A percentile compares a stretch with the other conserved stretches of the same genome.
These are phyloP conservation scores for Podospora appendiculata DNA, from an alignment of 495 filamentous ascomycete genomes.

Conservation along the genomic window DNA sequence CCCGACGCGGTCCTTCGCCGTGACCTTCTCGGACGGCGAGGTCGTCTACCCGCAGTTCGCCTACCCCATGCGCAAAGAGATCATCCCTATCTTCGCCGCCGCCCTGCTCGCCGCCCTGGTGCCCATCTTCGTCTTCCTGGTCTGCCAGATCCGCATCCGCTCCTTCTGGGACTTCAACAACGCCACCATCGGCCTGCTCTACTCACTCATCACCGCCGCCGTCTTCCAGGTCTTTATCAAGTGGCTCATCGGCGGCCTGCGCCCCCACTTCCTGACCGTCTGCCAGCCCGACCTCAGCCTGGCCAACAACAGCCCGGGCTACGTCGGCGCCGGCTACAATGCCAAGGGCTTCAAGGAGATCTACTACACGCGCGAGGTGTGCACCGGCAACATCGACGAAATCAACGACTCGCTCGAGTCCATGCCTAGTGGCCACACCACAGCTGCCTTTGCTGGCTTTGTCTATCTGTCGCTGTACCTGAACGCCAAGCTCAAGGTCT, in stretches of 20 bases:
- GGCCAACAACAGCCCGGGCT: constrained; percentile 19
- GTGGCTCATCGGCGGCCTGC: constrained; percentile 47
- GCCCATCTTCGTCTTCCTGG: constrained; percentile 49
- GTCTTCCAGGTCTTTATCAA: constrained; percentile 52
- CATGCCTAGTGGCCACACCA: constrained; percentile 55
- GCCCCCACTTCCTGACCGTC: constrained; percentile 48
- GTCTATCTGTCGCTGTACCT: constrained; percentile 53
- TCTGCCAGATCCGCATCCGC: constrained; percentile 52
- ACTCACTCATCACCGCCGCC: constrained; percentile 50
- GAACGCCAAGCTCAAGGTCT: constrained; percentile 58
- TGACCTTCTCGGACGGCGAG: constrained; percentile 50
- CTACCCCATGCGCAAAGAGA: constrained; percentile 53
- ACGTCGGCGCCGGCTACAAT: constrained; percentile 14
- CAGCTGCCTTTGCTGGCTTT: constrained; percentile 50
- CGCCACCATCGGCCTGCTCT: constrained; percentile 51
- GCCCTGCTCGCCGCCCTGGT: constrained; percentile 47
- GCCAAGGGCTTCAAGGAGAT: constrained; percentile 28
- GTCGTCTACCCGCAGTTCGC: constrained; percentile 55
- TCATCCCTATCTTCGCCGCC: constrained; percentile 53
- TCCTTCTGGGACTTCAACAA: constrained; percentile 64
- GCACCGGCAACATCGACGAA: constrained; percentile 31
- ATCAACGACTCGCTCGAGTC: constrained; percentile 47
- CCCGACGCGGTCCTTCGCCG: constrained; percentile 48
- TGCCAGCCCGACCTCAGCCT: constrained; percentile 45
- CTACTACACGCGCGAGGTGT: constrained; percentile 43